Percentiles rank a stretch among this genome's conserved stretches.
These are phyloP conservation scores for Solanum sejunctum DNA, from an alignment of 257 asterid genomes.

Conservation along the genomic window DNA sequence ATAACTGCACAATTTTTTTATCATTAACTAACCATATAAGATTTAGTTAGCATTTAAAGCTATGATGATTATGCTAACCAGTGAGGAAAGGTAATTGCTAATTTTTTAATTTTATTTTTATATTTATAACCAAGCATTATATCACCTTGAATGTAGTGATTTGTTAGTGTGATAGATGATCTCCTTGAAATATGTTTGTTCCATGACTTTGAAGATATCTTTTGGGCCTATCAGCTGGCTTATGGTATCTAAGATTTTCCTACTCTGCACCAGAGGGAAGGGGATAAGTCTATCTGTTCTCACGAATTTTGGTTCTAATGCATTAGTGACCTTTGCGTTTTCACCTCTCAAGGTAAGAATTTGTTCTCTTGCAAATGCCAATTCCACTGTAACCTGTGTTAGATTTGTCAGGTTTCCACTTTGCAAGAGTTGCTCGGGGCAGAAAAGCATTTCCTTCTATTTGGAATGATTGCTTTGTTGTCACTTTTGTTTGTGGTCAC, in stretches of 20 bases:
- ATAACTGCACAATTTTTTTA: neutral
- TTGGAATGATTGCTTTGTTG: slow-evolving; percentile 67
- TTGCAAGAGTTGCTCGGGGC: slow-evolving; percentile 87
- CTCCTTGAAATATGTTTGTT: neutral
- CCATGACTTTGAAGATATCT: slow-evolving; percentile 47
- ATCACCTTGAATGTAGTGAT: neutral
- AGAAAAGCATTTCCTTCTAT: slow-evolving; percentile 75
- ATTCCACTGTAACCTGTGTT: neutral
- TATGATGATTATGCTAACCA: neutral
- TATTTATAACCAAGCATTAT: neutral
- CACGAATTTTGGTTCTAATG: slow-evolving; percentile 87
- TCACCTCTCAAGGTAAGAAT: slow-evolving; percentile 67
- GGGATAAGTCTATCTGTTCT: slow-evolving; percentile 98
- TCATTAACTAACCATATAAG: neutral
- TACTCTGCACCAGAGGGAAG: slow-evolving; percentile 88
- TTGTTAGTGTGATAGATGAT: neutral
- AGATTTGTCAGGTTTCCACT: neutral
- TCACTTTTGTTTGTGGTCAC: slow-evolving; percentile 51
- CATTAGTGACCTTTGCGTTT: slow-evolving; percentile 93
- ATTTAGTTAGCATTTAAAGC: neutral
- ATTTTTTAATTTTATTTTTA: neutral
- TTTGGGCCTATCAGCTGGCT: slow-evolving; percentile 99
- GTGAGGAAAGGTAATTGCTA: neutral
- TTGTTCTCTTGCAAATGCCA: neutral
- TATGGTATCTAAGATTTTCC: slow-evolving; percentile 98